A percentile compares a stretch with the other conserved stretches of the same genome.
Evolutionary conservation across 768 basidiomycete genomes (phyloP).

Genomic region (Boletus pseudo-olivaceus): DNA sequence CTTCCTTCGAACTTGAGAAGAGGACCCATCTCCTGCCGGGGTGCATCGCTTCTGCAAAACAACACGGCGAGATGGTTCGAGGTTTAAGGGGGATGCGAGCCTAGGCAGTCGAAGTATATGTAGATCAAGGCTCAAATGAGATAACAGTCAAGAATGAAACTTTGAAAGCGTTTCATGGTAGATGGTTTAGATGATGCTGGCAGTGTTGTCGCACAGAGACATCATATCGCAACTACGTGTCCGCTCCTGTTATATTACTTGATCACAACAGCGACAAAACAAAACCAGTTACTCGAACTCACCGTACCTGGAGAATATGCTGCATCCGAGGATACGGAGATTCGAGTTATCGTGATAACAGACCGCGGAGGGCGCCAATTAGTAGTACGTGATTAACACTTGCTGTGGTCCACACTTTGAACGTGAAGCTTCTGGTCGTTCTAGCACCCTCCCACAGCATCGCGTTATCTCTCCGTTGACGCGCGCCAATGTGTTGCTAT

Average conservation of each 20-base stretch:
- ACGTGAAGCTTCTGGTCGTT: no score
- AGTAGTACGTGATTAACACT: background rate
- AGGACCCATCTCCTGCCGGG: no score
- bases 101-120: no score
- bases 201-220: no score
- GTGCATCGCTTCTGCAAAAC: background rate
- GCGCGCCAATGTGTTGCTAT: background rate
- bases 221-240: no score
- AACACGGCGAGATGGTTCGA: no score
- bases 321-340: background rate
- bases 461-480: background rate
- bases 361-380: background rate
- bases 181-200: no score
- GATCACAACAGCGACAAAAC: background rate
- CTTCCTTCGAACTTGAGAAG: background rate
- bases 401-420: background rate
- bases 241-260: no score
- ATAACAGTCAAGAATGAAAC: background rate
- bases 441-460: background rate
- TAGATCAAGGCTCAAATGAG: no score
- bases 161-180: no score
- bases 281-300: background rate
- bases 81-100: no score
- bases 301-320: background rate
- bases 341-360: background rate